Evolutionary conservation across 208 protist species (phyloP).

Genomic region (Leishmania turanica): DNA sequence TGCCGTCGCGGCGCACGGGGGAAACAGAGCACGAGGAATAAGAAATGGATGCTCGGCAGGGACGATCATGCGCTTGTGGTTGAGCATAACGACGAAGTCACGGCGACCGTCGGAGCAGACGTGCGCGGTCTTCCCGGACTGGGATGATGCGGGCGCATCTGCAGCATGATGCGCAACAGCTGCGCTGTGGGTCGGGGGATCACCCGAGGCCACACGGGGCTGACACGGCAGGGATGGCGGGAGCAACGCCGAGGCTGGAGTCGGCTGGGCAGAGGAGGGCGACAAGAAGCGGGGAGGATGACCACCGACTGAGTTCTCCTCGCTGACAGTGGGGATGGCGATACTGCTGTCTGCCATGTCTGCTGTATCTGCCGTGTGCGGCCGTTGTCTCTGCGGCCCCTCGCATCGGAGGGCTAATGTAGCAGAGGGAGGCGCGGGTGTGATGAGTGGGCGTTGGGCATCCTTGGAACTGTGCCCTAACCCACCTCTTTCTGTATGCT

Average conservation of each 20-base stretch:
- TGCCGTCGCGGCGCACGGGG: not conserved
- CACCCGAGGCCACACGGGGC: not conserved
- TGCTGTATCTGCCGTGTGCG: not conserved
- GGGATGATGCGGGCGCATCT: not conserved
- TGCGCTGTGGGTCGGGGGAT: not conserved
- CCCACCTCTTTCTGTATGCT: not conserved
- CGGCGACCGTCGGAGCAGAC: not conserved
- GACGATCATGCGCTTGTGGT: constrained; percentile 17
- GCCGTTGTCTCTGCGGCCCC: not conserved
- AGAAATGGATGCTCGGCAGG: constrained; percentile 16
- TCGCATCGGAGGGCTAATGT: not conserved
- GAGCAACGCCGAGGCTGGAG: not conserved
- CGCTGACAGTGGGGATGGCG: not conserved
- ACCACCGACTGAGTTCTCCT: not conserved
- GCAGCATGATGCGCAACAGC: not conserved
- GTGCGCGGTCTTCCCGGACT: not conserved
- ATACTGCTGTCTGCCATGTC: not conserved
- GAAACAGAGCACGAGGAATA: constrained; percentile 9
- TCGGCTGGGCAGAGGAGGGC: not conserved
- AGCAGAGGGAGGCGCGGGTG: not conserved
- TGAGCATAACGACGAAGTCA: constrained; percentile 23
- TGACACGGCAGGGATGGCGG: not conserved
- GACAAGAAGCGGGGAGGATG: not conserved
- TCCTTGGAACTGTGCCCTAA: not conserved
- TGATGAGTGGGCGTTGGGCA: not conserved